Conservation (phyloP, 139 green algal species). For the Edaphochlamys debaryana region DNA sequence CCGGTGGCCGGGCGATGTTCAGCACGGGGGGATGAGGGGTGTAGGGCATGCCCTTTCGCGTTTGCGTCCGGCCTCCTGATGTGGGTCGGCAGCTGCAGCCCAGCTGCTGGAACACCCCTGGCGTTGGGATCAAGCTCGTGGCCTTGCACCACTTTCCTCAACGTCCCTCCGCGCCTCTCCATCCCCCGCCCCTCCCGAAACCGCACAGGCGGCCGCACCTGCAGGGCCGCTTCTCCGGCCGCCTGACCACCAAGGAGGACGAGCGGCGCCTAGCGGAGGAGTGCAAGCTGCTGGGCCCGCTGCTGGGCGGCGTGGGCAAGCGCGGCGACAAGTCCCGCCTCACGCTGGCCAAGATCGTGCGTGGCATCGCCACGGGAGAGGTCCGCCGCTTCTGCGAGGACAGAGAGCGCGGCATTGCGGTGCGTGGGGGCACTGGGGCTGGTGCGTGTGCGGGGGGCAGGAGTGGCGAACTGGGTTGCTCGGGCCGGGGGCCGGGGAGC, state of each 20-base stretch:
- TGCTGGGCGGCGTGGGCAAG: slow-evolving; percentile 75
- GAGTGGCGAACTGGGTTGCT: too few relatives aligned
- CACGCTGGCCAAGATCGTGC: slow-evolving; percentile 87
- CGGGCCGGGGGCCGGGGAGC: too few relatives aligned
- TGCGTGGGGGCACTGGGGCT: slow-evolving; percentile 32
- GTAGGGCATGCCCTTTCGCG: too few relatives aligned
- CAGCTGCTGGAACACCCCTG: neutral
- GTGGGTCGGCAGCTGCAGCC: neutral
- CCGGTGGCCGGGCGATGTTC: too few relatives aligned
- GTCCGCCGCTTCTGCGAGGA: slow-evolving; percentile 75
- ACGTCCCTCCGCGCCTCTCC: too few relatives aligned
- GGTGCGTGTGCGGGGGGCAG: too few relatives aligned
- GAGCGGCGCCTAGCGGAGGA: slow-evolving; percentile 83
- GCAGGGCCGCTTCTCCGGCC: slow-evolving; percentile 82
- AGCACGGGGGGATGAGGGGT: too few relatives aligned
- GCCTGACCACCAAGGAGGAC: slow-evolving; percentile 87
- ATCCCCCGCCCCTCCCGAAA: neutral
- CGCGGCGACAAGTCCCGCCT: slow-evolving; percentile 75
- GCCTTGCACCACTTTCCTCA: neutral
- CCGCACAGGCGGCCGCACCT: slow-evolving; percentile 51
- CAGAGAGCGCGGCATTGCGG: slow-evolving; percentile 54
- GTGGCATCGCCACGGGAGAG: slow-evolving; percentile 78
- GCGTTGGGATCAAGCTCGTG: too few relatives aligned
- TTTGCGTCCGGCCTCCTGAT: too few relatives aligned
- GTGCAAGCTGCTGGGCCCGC: slow-evolving; percentile 79